Percentiles rank a stretch among this genome's conserved stretches.
These are phyloP conservation scores for Diaporthe eres DNA, from an alignment of 2,329 filamentous ascomycete genomes.

Conservation along the genomic window DNA sequence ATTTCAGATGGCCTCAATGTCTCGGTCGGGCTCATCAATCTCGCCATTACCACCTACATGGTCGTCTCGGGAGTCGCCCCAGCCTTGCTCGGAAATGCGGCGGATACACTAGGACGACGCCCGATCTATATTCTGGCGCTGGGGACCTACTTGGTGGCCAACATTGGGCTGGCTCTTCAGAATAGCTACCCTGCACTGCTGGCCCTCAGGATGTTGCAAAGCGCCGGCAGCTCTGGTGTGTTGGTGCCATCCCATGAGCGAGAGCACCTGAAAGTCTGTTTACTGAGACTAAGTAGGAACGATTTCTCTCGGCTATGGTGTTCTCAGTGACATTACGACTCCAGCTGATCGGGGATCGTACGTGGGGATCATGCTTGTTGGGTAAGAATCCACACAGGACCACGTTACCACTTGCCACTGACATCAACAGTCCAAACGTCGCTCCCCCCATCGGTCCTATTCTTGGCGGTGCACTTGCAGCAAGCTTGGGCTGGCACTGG, in stretches of 20 bases:
- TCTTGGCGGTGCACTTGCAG: constrained; percentile 62
- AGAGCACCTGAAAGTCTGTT: accelerated
- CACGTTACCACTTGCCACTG: neutral
- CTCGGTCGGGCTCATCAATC: constrained; percentile 46
- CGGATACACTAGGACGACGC: constrained; percentile 56
- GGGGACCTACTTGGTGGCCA: constrained; percentile 53
- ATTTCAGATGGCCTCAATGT: constrained; percentile 42
- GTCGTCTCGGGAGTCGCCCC: constrained; percentile 60
- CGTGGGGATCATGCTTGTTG: constrained; percentile 58
- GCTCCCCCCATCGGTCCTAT: constrained; percentile 55
- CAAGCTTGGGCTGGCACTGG: constrained; percentile 61
- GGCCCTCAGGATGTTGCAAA: constrained; percentile 59
- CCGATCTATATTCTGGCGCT: constrained; percentile 56
- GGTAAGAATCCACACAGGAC: neutral
- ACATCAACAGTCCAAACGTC: constrained; percentile 51
- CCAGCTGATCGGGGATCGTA: constrained; percentile 65
- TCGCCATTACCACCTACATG: constrained; percentile 55
- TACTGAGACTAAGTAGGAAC: neutral
- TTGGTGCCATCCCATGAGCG: constrained; percentile 43
- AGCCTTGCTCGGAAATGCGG: constrained; percentile 55
- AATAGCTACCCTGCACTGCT: constrained; percentile 55
- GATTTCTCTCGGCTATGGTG: constrained; percentile 52
- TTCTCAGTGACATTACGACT: constrained; percentile 66
- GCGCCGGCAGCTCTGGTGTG: constrained; percentile 60
- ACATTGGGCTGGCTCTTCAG: constrained; percentile 54